Evolutionary conservation across 2,329 filamentous ascomycete genomes (phyloP), one percentile per base, ranked within the genome.

Genomic region (Apiospora phragmitis): DNA sequence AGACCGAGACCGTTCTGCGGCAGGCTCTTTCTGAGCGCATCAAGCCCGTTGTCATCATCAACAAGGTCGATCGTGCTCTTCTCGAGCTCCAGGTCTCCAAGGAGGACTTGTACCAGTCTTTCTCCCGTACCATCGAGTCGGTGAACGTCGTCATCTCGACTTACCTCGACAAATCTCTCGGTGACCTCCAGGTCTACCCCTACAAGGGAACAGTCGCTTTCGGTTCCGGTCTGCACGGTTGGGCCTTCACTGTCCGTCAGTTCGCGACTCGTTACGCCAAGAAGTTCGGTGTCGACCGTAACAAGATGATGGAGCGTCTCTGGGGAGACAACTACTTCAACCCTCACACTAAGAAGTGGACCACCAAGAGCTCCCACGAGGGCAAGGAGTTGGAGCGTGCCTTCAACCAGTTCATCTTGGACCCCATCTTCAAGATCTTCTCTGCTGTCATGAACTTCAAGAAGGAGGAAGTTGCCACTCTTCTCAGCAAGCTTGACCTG

Each of bases 321-420:
- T 99, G 96, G 96, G 96, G 96, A 78, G 96, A 99, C 92, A 98
- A 94, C 91, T 99, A 90, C 91, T 99, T 99, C 93, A 98, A 99
- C 91, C 94, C 96, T 79, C 90, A 94, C 88, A 99, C 96, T 89
- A 99, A 98, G 94, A 99, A 99, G 92, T 99, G 96, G 96, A 95
- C 95, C 85, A 98, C 93, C 90, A 90, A 87, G 83, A 88, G 88
- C 78, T 93, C 89, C 76, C 87, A 94, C 82, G 94, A 97, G 81
- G 95, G 94, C 82, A 92, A 97, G 90, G 83, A 85, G 76, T 91
- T 97, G 71, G 96, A 98, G 91, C 96, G 96, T 93, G 94, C 95
- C 79, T 99, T 99, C 93, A 97, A 96, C 90, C 93, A 96, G 91
- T 99, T 99, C 89, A 97, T 98, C 84, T 86, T 99, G 81, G 96